Conservation (phyloP, 257 asterid species). For the Pogostemon cablin region DNA sequence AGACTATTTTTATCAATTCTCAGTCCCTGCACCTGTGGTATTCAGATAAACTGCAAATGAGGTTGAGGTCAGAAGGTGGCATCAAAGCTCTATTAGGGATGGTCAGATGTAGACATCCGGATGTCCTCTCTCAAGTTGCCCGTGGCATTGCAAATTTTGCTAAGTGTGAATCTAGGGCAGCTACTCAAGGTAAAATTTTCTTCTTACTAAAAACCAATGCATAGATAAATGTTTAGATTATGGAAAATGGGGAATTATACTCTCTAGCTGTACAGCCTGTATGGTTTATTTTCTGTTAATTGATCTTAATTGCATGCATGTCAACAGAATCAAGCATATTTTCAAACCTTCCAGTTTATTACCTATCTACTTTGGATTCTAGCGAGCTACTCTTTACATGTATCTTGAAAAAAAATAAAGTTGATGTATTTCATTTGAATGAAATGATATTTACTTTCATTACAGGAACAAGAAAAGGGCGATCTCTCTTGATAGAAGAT, state of each 20-base stretch:
- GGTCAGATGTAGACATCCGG: slow-evolving; percentile 97
- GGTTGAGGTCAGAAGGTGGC: slow-evolving; percentile 98
- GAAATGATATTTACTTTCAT: slow-evolving; percentile 8
- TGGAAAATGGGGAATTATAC: background rate
- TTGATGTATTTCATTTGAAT: slow-evolving; percentile 1
- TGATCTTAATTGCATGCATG: background rate
- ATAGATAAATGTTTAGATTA: background rate
- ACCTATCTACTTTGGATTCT: background rate
- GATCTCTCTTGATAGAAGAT: slow-evolving; percentile 85
- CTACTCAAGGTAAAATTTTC: slow-evolving; percentile 64
- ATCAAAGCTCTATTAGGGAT: slow-evolving; percentile 93
- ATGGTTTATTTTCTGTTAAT: background rate
- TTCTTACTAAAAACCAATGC: background rate
- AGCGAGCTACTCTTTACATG: background rate
- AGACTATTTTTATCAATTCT: slow-evolving; percentile 13
- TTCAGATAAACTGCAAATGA: slow-evolving; percentile 87
- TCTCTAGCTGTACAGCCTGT: background rate
- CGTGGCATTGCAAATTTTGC: slow-evolving; percentile 99
- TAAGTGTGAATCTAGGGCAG: slow-evolving; percentile 93
- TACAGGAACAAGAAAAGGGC: slow-evolving; percentile 71
- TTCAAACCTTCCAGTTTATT: background rate
- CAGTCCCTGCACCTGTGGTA: slow-evolving; percentile 25
- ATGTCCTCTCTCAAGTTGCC: slow-evolving; percentile 95
- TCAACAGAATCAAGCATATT: background rate
- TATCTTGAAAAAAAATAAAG: background rate